A percentile compares a stretch with the other conserved stretches of the same genome.
These are phyloP conservation scores for Cadophora luteo-olivacea DNA, from an alignment of 2,329 filamentous ascomycete species.

Conservation along the genomic window DNA sequence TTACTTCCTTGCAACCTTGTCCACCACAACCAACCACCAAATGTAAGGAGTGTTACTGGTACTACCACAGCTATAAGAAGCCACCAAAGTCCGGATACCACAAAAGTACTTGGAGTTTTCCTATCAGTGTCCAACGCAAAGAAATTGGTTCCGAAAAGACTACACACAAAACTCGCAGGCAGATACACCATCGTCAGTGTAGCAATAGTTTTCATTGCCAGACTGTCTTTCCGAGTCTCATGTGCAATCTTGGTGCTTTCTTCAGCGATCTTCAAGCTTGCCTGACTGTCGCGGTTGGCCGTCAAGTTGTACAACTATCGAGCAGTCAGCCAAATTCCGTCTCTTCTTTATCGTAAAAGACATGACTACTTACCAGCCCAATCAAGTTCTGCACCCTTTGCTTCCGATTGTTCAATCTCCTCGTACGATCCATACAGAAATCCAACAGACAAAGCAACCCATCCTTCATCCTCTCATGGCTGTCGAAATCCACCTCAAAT, in stretches of 20 bases:
- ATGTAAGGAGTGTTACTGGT: neutral
- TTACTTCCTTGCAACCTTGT: neutral
- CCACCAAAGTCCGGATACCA: neutral
- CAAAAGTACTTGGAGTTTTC: neutral
- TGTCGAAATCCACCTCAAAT: neutral
- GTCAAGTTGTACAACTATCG: neutral
- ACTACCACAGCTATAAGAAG: neutral
- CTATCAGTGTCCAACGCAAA: neutral
- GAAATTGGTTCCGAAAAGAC: neutral
- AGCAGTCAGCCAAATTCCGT: neutral
- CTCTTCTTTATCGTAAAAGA: neutral
- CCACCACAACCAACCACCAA: neutral
- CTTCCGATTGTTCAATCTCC: neutral
- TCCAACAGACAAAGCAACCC: neutral
- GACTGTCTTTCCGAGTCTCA: neutral
- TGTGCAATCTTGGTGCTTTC: neutral
- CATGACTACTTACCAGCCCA: neutral
- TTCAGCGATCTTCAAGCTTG: neutral
- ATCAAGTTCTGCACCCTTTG: neutral
- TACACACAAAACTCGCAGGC: neutral
- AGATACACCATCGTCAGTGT: neutral
- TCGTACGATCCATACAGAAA: neutral
- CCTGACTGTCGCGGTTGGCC: neutral
- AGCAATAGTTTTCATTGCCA: neutral
- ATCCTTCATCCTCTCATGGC: neutral